phyloP scores from a whole-genome alignment of 495 filamentous ascomycete genomes.

The Daldinia bambusicola region DNA sequence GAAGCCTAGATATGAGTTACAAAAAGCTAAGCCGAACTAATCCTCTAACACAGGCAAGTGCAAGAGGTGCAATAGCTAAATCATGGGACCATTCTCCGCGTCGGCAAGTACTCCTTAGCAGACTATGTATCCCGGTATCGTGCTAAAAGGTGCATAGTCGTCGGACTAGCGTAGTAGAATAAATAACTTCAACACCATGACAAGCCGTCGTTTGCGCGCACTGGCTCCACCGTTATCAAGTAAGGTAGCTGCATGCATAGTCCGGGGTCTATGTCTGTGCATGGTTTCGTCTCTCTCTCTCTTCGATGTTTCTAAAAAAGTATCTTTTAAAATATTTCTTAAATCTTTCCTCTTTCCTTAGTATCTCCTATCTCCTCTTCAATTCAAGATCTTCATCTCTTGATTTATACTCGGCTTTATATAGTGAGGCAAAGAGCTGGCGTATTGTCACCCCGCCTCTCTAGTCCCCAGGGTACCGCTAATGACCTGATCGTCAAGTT shows the following conservation, averaged over 20 bases:
- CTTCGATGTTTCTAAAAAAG: slow-evolving; percentile 18
- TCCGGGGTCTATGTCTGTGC: slow-evolving; percentile 11
- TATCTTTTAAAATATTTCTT: slow-evolving; percentile 1
- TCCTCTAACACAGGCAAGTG: slow-evolving; percentile 21
- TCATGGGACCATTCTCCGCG: slow-evolving; percentile 30
- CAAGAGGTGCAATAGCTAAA: slow-evolving; percentile 24
- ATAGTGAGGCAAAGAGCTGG: neutral
- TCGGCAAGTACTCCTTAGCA: slow-evolving; percentile 30
- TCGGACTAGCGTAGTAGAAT: slow-evolving; percentile 19
- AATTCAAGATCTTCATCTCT: neutral
- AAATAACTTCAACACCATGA: slow-evolving; percentile 32
- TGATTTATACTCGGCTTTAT: neutral
- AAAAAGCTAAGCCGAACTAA: slow-evolving; percentile 10
- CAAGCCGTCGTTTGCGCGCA: slow-evolving; percentile 25
- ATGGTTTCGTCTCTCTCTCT: slow-evolving; percentile 20
- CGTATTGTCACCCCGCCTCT: slow-evolving; percentile 2
- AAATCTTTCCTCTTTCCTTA: neutral
- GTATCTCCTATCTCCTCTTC: slow-evolving; percentile 4
- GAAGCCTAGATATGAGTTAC: slow-evolving; percentile 20
- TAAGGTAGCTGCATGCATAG: slow-evolving; percentile 26
- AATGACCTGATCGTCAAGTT: slow-evolving; percentile 2
- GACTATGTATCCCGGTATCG: slow-evolving; percentile 9
- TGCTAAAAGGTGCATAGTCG: slow-evolving; percentile 1
- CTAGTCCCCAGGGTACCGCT: slow-evolving; percentile 12
- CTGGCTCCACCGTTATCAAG: slow-evolving; percentile 39